Evolutionary conservation across 2,329 filamentous ascomycete species (phyloP), one percentile per base, ranked within the genome.

Genomic region (Parastagonospora nodorum): DNA sequence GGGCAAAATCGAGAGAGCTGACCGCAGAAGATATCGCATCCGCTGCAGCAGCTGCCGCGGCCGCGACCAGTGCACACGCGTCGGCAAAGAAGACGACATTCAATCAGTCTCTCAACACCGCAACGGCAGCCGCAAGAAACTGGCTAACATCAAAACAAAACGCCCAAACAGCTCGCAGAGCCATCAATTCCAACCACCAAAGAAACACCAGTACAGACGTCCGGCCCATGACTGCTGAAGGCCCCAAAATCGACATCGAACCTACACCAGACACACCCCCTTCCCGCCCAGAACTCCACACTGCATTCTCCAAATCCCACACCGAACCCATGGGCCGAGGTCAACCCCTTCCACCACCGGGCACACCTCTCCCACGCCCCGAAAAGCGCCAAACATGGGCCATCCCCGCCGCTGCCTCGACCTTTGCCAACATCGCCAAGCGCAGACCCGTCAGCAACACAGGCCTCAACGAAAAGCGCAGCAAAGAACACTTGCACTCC

Each of bases 271-370:
- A 39, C 3, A 10, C 19, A 24, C 19, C 53, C 35, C 28, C 45
- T 8, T 12, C 45, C 8, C 45, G 45, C 10, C 15, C 52, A 39
- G 46, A 54, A 27, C 42, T 50, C 8, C 51, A 49, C 14, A 33
- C 55, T 2, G 47, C 54, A 2, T 28, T 50, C 8, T 45, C 48
- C 2, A 61, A 65, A 51, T 68, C 74, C 7, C 72, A 74, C 58
- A 82, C 51, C 75, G 84, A 90, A 61, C 91, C 91, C 2, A 91
- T 95, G 78, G 92, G 92, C 1, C 83, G 91, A 33, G 91, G 91
- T 0, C 87, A 88, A 61, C 91, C 91, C 1, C 77, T 96, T 14
- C 91, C 90, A 40, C 90, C 91, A 8, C 89, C 88, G 2, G 92
- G 91, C 2, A 86, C 83, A 38, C 91, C 92, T 3, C 79, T 96